These are phyloP conservation scores for Penicillium psychrofluorescens DNA, from an alignment of 495 filamentous ascomycete species.

Conservation along the genomic window DNA sequence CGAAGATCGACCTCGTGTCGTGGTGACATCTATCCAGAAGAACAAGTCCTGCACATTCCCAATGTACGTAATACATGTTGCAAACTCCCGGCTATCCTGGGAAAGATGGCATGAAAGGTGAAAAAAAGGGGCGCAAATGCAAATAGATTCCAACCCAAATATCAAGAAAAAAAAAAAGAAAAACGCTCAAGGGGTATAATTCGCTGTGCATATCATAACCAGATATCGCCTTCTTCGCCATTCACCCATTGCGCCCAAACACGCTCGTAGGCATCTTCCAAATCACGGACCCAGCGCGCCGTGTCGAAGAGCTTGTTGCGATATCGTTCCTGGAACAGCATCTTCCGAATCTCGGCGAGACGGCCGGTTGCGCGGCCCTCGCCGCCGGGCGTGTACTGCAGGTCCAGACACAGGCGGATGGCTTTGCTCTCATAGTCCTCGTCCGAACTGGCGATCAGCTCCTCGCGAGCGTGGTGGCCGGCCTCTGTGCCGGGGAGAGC, in stretches of 20 bases:
- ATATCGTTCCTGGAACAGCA: conserved; percentile 79
- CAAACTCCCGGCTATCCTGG: not conserved
- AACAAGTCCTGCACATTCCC: too few species aligned
- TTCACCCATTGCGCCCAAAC: conserved; percentile 85
- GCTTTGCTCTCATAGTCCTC: conserved; percentile 83
- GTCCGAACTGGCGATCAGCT: conserved; percentile 68
- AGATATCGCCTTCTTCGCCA: conserved; percentile 88
- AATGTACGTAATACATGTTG: too few species aligned
- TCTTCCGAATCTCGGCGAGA: conserved; percentile 64
- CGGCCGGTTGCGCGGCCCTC: conserved; percentile 56
- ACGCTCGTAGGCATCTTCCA: conserved; percentile 81
- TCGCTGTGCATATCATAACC: conserved; percentile 42
- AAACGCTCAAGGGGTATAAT: conserved; percentile 31
- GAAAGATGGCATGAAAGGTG: not conserved
- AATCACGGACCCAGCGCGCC: conserved; percentile 79
- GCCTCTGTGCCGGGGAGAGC: conserved; percentile 66
- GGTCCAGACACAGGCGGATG: conserved; percentile 57
- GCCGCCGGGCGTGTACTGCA: conserved; percentile 50
- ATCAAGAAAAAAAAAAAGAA: conserved; percentile 14
- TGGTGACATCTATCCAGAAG: too few species aligned
- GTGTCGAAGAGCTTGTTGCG: conserved; percentile 87
- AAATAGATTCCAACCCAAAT: not conserved
- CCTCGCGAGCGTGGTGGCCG: conserved; percentile 60
- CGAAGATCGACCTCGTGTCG: too few species aligned
- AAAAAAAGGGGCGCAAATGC: not conserved